Evolutionary conservation across 2,329 filamentous ascomycete genomes (phyloP), one percentile per base, ranked within the genome.

Genomic region (Paecilomyces sp.): DNA sequence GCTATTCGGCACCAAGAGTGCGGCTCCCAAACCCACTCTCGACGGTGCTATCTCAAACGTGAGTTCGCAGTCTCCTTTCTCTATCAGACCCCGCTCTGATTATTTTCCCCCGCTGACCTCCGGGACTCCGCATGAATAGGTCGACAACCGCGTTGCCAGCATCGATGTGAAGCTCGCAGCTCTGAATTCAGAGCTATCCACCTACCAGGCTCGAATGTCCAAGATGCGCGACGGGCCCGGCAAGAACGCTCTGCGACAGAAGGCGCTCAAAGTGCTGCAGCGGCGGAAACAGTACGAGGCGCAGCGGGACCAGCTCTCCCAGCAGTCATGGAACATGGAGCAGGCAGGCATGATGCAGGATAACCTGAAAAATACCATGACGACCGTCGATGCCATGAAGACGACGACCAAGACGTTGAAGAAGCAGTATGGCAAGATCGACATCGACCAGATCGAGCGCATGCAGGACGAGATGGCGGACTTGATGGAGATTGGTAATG

Each of bases 381-480:
- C 92, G 18, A 97, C 94, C 30, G 92, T 97, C 53, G 93, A 97
- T 74, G 92, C 93, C 11, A 93, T 99, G 85, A 95, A 97, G 84
- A 92, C 89, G 1, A 97, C 93, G 25, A 96, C 94, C 70, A 96
- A 96, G 79, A 88, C 91, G 70, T 83, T 99, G 64, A 87, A 87
- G 72, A 90, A 91, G 75, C 93, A 97, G 81, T 97, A 97, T 72
- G 93, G 93, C 67, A 97, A 97, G 81, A 90, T 99, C 65, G 89
- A 99, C 71, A 88, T 99, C 58, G 94, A 97, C 77, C 92, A 96
- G 83, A 97, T 99, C 68, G 94, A 99, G 83, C 83, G 89, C 66
- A 85, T 99, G 83, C 93, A 99, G 83, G 94, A 99, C 74, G 93
- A 99, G 79, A 97, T 99, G 94, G 92, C 92, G 5, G 94, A 99